A percentile compares a stretch with the other conserved stretches of the same genome.
phyloP scores from a whole-genome alignment of 177 flowering plant species.

The Telopea speciosissima region DNA sequence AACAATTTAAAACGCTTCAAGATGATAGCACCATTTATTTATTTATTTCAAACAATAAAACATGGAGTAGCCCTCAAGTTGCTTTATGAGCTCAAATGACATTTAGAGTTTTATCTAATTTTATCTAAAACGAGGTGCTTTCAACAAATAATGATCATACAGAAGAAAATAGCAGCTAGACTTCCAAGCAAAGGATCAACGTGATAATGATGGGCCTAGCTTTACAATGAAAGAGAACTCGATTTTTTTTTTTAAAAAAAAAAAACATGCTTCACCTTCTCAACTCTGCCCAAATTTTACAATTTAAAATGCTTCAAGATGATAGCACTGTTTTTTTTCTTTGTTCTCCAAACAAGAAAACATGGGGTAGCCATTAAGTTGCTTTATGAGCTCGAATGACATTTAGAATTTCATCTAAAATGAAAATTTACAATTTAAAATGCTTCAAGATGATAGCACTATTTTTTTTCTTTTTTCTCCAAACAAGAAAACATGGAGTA shows the following conservation, averaged over 20 bases:
- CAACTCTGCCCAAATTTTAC: constrained; percentile 34
- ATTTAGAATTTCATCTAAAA: too few species aligned
- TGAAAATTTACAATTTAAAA: not conserved
- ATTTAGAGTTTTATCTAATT: too few species aligned
- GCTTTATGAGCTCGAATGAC: too few species aligned
- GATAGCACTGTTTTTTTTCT: not conserved
- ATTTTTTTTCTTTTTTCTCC: not conserved
- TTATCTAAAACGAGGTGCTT: not conserved
- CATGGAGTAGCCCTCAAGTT: too few species aligned
- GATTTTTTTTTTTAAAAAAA: too few species aligned
- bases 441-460: not conserved
- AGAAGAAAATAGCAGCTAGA: not conserved
- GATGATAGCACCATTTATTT: not conserved
- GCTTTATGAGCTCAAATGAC: too few species aligned
- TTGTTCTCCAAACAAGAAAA: too few species aligned
- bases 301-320: not conserved
- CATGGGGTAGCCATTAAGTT: too few species aligned
- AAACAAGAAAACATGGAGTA: too few species aligned
- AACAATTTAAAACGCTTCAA: not conserved
- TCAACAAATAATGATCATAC: not conserved
- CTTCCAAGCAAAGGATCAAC: not conserved
- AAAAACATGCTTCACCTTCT: constrained; percentile 38
- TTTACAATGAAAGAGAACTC: not conserved
- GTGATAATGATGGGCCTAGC: not conserved
- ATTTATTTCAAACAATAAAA: too few species aligned